phyloP scores from a whole-genome alignment of 805 yeast species.

The Candida caryicola region DNA sequence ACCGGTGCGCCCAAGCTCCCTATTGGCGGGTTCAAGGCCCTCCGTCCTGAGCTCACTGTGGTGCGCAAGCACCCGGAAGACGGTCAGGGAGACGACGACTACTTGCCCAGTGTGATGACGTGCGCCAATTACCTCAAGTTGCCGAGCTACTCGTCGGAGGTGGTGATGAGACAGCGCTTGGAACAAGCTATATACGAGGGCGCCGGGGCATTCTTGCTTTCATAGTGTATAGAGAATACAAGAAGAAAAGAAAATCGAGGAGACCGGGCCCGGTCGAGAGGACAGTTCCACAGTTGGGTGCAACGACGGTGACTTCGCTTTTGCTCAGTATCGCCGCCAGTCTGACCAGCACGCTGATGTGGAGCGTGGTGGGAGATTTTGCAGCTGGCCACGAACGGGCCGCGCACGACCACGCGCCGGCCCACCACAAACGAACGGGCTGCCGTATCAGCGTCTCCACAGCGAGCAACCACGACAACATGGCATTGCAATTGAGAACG shows the following conservation, averaged over 20 bases:
- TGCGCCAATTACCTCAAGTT: constrained; percentile 92
- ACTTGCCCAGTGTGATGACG: constrained; percentile 96
- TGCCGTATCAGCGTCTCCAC: too few species aligned
- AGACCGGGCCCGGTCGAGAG: too few species aligned
- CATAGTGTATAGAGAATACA: constrained; percentile 45
- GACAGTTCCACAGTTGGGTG: too few species aligned
- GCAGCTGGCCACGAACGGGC: too few species aligned
- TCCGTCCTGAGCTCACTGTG: constrained; percentile 81
- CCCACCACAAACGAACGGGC: too few species aligned
- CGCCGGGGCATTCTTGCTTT: constrained; percentile 78
- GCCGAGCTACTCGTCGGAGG: constrained; percentile 72
- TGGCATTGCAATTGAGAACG: constrained; percentile 24
- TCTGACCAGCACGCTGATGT: too few species aligned
- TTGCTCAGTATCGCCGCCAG: too few species aligned
- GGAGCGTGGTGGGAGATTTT: too few species aligned
- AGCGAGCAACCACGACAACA: too few species aligned
- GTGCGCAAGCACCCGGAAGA: constrained; percentile 81
- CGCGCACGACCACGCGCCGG: too few species aligned
- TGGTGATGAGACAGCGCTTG: constrained; percentile 56
- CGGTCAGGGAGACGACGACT: constrained; percentile 66
- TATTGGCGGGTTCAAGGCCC: constrained; percentile 84
- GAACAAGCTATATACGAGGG: constrained; percentile 81
- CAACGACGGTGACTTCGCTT: too few species aligned
- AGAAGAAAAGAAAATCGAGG: too few species aligned
- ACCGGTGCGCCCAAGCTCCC: constrained; percentile 95